Evolutionary conservation across 345 rosid genomes (phyloP).

Genomic region (Euphorbia tirucalli): DNA sequence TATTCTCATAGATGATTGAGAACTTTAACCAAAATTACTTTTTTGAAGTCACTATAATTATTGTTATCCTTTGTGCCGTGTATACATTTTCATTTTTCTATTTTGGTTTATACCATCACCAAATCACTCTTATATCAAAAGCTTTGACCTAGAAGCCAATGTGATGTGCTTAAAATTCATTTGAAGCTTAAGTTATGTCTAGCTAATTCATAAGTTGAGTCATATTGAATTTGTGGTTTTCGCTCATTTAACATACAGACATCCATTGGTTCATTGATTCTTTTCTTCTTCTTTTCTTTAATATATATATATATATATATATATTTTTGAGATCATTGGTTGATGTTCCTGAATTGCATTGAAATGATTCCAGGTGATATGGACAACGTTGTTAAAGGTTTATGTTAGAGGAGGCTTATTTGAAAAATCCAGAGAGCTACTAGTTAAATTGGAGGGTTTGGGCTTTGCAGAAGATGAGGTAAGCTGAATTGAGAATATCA

Average conservation of each 20-base stretch:
- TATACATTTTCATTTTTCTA: background rate
- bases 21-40: background rate
- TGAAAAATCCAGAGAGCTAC: conserved; percentile 69
- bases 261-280: background rate
- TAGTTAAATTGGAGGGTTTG: conserved; percentile 59
- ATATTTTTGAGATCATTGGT: background rate
- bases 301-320: too few species aligned
- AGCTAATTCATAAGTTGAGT: background rate
- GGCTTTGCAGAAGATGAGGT: conserved; percentile 88
- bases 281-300: background rate
- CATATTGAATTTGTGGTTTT: conserved; percentile 1
- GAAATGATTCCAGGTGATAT: conserved; percentile 60
- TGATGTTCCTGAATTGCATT: conserved; percentile 14
- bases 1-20: background rate
- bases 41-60: background rate
- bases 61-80: background rate
- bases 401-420: conserved; percentile 85
- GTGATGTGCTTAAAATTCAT: background rate
- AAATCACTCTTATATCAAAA: background rate
- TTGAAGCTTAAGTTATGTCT: background rate
- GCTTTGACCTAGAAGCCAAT: conserved; percentile 3
- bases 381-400: conserved; percentile 84
- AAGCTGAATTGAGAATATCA: conserved; percentile 4
- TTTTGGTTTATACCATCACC: background rate
- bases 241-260: background rate